These are phyloP conservation scores for Acacia concinna DNA, from an alignment of 331 rosid species.

Conservation along the genomic window DNA sequence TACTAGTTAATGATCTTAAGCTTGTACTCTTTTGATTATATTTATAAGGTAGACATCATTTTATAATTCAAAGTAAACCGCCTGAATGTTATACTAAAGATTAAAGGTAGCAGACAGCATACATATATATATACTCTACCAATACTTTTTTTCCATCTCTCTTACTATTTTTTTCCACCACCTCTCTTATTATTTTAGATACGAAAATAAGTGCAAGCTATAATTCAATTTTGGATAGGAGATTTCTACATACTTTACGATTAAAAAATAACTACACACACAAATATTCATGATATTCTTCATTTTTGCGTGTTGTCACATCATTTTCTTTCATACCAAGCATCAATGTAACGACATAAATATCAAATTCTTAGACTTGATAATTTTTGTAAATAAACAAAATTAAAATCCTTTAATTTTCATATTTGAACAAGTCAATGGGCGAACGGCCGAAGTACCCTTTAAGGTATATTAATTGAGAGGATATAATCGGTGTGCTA, in stretches of 20 bases:
- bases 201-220: too few relatives aligned
- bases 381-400: too few relatives aligned
- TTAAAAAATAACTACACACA: too few relatives aligned
- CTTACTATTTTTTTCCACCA: too few relatives aligned
- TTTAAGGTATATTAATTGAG: not conserved
- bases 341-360: not conserved
- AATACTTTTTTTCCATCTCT: not conserved
- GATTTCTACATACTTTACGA: not conserved
- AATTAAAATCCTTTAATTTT: not conserved
- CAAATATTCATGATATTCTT: not conserved
- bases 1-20: not conserved
- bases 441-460: not conserved
- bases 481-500: not conserved
- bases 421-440: not conserved
- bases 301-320: not conserved
- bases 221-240: not conserved
- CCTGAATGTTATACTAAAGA: too few relatives aligned
- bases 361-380: not conserved
- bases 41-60: too few relatives aligned
- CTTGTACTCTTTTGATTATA: not conserved
- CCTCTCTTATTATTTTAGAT: too few relatives aligned
- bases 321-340: not conserved
- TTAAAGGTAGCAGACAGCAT: too few relatives aligned
- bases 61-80: too few relatives aligned
- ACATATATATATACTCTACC: not conserved